Conservation (phyloP, 176 grass and related monocot genomes). For the Musa itinerans region DNA sequence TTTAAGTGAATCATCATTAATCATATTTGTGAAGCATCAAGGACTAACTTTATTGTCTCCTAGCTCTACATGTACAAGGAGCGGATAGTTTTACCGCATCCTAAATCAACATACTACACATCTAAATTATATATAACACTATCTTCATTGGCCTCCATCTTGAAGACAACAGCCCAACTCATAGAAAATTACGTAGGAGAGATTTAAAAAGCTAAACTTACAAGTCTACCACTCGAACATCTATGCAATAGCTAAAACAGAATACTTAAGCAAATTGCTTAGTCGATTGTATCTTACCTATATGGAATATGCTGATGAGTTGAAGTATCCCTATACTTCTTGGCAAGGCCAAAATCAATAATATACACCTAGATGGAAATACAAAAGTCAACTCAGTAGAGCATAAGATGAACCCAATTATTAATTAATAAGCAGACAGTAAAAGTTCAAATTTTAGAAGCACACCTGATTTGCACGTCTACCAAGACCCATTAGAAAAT, state of each 20-base stretch:
- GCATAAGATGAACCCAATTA: slow-evolving; percentile 4
- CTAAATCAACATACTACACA: too few species aligned
- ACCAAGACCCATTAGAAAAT: slow-evolving; percentile 90
- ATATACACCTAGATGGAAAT: slow-evolving; percentile 49
- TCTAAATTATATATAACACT: too few species aligned
- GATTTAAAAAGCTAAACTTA: too few species aligned
- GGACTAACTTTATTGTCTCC: too few species aligned
- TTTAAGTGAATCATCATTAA: too few species aligned
- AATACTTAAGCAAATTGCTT: not conserved
- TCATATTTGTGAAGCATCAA: too few species aligned
- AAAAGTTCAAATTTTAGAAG: not conserved
- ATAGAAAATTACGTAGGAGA: too few species aligned
- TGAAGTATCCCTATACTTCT: slow-evolving; percentile 68
- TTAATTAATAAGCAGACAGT: not conserved
- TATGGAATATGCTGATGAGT: slow-evolving; percentile 87
- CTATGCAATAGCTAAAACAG: not conserved
- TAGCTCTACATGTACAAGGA: too few species aligned
- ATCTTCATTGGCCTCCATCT: too few species aligned
- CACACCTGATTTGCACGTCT: slow-evolving; percentile 59
- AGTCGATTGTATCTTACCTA: slow-evolving; percentile 33
- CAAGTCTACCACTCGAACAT: not conserved
- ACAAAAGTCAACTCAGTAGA: slow-evolving; percentile 7
- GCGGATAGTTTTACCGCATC: too few species aligned
- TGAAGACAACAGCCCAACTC: too few species aligned
- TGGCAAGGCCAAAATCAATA: slow-evolving; percentile 92